Evolutionary conservation across 805 yeast species (phyloP).

Genomic region (Yarrowia yakushimensis): DNA sequence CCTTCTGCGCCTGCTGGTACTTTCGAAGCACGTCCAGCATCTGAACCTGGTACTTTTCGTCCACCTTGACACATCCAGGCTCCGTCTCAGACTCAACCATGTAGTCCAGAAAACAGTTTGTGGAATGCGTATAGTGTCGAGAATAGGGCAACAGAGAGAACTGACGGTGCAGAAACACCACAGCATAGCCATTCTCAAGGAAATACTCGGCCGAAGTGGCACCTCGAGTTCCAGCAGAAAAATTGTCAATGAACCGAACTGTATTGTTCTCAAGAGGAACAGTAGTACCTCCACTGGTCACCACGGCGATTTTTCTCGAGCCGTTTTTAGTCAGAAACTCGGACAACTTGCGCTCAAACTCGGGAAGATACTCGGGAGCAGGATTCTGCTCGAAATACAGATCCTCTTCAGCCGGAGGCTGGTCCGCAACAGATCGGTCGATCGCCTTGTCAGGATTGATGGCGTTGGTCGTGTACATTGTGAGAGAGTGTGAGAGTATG

Average conservation of each 20-base stretch:
- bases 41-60: slow-evolving; percentile 54
- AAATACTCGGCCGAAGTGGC: slow-evolving; percentile 94
- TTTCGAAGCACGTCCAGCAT: slow-evolving; percentile 60
- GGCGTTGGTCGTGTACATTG: slow-evolving; percentile 41
- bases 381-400: slow-evolving; percentile 66
- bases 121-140: slow-evolving; percentile 78
- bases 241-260: slow-evolving; percentile 93
- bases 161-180: slow-evolving; percentile 87
- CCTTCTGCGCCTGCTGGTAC: slow-evolving; percentile 46
- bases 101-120: slow-evolving; percentile 81
- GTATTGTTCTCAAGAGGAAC: slow-evolving; percentile 97
- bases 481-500: not conserved
- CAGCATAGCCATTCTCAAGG: slow-evolving; percentile 81
- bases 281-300: slow-evolving; percentile 96
- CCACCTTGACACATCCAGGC: slow-evolving; percentile 50
- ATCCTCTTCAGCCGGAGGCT: slow-evolving; percentile 79
- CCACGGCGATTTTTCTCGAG: slow-evolving; percentile 62
- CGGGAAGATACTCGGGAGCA: slow-evolving; percentile 70
- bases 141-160: slow-evolving; percentile 89
- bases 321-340: slow-evolving; percentile 51
- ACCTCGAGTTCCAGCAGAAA: slow-evolving; percentile 97
- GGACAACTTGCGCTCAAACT: slow-evolving; percentile 53
- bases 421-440: slow-evolving; percentile 69
- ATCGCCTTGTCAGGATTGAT: slow-evolving; percentile 56
- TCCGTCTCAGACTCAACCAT: slow-evolving; percentile 49